Evolutionary conservation across 192 early-diverging fungal species (phyloP).

Genomic region (Dimargaris cristalligena): DNA sequence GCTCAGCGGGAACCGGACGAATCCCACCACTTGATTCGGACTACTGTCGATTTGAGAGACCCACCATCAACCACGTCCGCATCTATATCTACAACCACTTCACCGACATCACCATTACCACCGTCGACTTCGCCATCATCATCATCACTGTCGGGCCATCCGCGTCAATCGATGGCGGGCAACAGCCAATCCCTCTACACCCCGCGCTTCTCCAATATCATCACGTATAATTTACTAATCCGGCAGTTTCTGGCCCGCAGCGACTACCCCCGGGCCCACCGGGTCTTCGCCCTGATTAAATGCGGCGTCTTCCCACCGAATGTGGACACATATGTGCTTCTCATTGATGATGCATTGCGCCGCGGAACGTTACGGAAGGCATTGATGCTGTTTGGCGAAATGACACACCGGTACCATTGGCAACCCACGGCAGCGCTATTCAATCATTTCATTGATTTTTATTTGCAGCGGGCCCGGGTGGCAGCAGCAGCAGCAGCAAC

Average conservation of each 20-base stretch:
- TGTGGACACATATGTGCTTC: background rate
- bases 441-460: background rate
- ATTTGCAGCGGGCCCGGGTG: too few species aligned
- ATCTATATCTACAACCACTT: too few species aligned
- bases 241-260: background rate
- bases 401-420: background rate
- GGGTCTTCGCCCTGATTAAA: background rate
- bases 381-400: background rate
- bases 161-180: background rate
- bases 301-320: background rate
- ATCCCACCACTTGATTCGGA: background rate
- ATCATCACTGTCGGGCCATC: too few species aligned
- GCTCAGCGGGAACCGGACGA: background rate
- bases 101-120: too few species aligned
- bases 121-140: too few species aligned
- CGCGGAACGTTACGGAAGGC: background rate
- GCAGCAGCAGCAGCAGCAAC: too few species aligned
- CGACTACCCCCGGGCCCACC: background rate
- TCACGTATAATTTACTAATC: slow-evolving; percentile 10
- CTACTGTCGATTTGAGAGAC: too few species aligned
- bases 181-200: background rate
- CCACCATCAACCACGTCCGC: too few species aligned
- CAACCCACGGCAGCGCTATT: background rate
- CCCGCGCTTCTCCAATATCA: slow-evolving; percentile 7
- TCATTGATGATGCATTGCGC: background rate